Evolutionary conservation across 495 filamentous ascomycete genomes (phyloP).

Genomic region (Lepidopterella palustris): DNA sequence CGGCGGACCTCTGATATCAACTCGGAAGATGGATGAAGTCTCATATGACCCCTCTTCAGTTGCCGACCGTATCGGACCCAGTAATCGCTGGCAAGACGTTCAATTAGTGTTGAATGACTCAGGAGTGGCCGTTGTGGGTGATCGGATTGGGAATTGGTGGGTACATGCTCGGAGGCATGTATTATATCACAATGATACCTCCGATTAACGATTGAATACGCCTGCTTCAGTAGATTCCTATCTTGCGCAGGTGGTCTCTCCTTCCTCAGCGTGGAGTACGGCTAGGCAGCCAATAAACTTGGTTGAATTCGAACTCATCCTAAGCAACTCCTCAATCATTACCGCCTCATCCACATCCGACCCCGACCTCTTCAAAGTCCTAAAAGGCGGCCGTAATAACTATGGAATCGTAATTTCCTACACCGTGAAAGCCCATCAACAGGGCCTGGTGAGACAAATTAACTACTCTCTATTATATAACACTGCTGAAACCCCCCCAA

Average conservation of each 20-base stretch:
- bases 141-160: slow-evolving; percentile 22
- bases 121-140: slow-evolving; percentile 19
- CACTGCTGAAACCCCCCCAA: neutral
- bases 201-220: no score
- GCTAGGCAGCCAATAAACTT: slow-evolving; percentile 50
- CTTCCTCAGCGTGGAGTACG: slow-evolving; percentile 36
- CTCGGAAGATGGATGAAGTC: slow-evolving; percentile 17
- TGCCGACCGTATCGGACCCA: slow-evolving; percentile 14
- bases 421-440: slow-evolving; percentile 17
- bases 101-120: slow-evolving; percentile 9
- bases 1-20: slow-evolving; percentile 25
- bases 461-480: neutral
- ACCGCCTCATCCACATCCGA: slow-evolving; percentile 47
- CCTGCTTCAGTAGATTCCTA: slow-evolving; percentile 37
- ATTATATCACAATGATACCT: no score
- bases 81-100: slow-evolving; percentile 19
- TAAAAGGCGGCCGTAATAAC: slow-evolving; percentile 48
- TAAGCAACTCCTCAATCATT: slow-evolving; percentile 49
- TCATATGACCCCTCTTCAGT: slow-evolving; percentile 6
- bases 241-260: slow-evolving; percentile 4
- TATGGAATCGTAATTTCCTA: slow-evolving; percentile 48
- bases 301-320: slow-evolving; percentile 43
- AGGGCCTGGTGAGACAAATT: slow-evolving; percentile 7
- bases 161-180: slow-evolving; percentile 17
- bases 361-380: slow-evolving; percentile 55